Conservation (phyloP, 495 filamentous ascomycete species). For the Xanthoparmelia taractica region DNA sequence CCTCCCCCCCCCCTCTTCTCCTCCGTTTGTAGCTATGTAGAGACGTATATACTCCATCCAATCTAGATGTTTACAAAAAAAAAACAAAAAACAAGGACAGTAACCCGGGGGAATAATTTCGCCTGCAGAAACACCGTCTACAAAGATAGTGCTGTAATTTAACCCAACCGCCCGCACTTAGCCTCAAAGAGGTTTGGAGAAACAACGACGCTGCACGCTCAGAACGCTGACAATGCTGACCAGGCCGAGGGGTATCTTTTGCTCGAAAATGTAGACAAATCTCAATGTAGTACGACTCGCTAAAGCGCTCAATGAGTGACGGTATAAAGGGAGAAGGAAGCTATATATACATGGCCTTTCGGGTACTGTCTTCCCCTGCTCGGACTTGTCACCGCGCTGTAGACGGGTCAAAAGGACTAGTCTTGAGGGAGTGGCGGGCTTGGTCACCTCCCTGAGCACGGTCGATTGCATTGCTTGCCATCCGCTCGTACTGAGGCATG, state of each 20-base stretch:
- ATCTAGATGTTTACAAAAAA: neutral
- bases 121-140: constrained; percentile 5
- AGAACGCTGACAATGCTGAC: constrained; percentile 20
- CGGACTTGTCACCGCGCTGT: constrained; percentile 8
- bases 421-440: constrained; percentile 15
- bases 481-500: constrained; percentile 19
- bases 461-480: constrained; percentile 14
- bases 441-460: constrained; percentile 11
- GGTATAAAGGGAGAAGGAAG: neutral
- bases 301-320: constrained; percentile 21
- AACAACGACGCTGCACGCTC: constrained; percentile 14
- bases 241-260: constrained; percentile 20
- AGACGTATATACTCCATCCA: constrained; percentile 9
- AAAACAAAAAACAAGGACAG: neutral
- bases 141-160: constrained; percentile 2
- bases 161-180: neutral
- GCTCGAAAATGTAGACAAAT: constrained; percentile 14
- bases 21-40: no score
- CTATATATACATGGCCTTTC: constrained; percentile 16
- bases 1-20: neutral
- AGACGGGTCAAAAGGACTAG: constrained; percentile 19
- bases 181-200: neutral
- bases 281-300: constrained; percentile 21
- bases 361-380: constrained; percentile 1
- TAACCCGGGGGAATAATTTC: neutral